Conservation (phyloP, 2,329 filamentous ascomycete species). For the Neoscytalidium dimidiatum region DNA sequence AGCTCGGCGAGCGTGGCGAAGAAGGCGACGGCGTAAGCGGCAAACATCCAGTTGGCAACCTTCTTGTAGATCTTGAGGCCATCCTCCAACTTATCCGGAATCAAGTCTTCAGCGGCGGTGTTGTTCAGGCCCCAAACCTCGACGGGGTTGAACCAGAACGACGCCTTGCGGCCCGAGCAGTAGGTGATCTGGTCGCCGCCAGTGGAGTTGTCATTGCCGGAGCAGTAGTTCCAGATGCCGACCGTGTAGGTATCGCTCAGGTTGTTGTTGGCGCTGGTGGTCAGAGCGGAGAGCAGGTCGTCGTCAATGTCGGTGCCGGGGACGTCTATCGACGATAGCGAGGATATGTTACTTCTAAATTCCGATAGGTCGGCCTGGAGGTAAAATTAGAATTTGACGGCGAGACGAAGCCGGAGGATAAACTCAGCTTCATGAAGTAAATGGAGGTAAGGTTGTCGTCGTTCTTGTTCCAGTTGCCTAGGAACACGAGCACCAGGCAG, state of each 20-base stretch:
- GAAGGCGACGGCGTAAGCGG: slow-evolving; percentile 76
- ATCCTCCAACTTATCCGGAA: slow-evolving; percentile 65
- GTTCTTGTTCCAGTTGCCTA: slow-evolving; percentile 57
- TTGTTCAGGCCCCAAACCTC: slow-evolving; percentile 64
- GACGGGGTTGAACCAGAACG: slow-evolving; percentile 76
- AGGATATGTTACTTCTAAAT: slow-evolving; percentile 51
- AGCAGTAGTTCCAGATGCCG: slow-evolving; percentile 86
- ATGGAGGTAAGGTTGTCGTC: slow-evolving; percentile 50
- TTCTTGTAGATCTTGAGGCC: slow-evolving; percentile 73
- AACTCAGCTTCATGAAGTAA: slow-evolving; percentile 58
- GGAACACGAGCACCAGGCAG: slow-evolving; percentile 61
- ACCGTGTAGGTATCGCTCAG: slow-evolving; percentile 79
- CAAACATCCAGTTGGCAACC: slow-evolving; percentile 79
- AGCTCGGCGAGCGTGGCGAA: slow-evolving; percentile 70
- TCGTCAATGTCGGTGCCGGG: slow-evolving; percentile 31
- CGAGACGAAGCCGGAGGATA: slow-evolving; percentile 39
- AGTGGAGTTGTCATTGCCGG: slow-evolving; percentile 55
- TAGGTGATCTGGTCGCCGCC: slow-evolving; percentile 49
- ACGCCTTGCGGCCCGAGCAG: slow-evolving; percentile 71
- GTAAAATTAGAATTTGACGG: slow-evolving; percentile 32
- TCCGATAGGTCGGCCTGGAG: slow-evolving; percentile 42
- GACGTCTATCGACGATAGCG: slow-evolving; percentile 30
- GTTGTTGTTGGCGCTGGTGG: slow-evolving; percentile 39
- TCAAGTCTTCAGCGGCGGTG: slow-evolving; percentile 50
- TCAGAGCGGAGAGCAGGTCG: slow-evolving; percentile 43